Evolutionary conservation across 305 asterid species (phyloP).

Genomic region (Solanum chacoense): DNA sequence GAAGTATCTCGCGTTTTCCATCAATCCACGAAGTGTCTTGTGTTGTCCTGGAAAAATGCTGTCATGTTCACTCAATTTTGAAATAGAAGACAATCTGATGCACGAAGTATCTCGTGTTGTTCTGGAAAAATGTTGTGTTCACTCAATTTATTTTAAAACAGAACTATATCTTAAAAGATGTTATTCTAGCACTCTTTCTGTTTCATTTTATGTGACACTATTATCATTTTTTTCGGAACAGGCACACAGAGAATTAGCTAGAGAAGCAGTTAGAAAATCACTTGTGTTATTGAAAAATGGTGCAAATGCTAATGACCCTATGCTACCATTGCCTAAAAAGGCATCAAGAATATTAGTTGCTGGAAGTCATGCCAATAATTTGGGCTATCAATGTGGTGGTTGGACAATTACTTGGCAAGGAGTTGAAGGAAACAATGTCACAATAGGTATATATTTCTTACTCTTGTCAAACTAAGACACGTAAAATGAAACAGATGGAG

Average conservation of each 20-base stretch:
- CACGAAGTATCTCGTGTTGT: neutral
- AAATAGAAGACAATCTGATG: neutral
- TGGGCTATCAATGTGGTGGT: constrained; percentile 49
- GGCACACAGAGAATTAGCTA: constrained; percentile 62
- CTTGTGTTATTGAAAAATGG: constrained; percentile 60
- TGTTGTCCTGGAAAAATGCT: neutral
- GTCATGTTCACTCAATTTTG: neutral
- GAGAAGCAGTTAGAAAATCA: constrained; percentile 73
- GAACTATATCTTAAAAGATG: neutral
- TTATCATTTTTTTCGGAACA: neutral
- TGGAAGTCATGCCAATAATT: constrained; percentile 40
- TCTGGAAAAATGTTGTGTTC: neutral
- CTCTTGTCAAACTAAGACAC: neutral
- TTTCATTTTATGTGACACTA: neutral
- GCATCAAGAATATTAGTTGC: constrained; percentile 33
- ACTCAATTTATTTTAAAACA: neutral
- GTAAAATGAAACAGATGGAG: neutral
- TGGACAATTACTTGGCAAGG: constrained; percentile 48
- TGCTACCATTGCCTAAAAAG: constrained; percentile 56
- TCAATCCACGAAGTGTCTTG: neutral
- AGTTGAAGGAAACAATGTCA: constrained; percentile 17
- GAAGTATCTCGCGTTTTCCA: neutral
- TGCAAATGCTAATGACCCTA: constrained; percentile 22
- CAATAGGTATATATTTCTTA: constrained; percentile 11
- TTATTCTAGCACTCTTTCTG: neutral